Evolutionary conservation across 2,329 filamentous ascomycete species (phyloP), one percentile per base, ranked within the genome.

Genomic region (Fusarium multiceps): DNA sequence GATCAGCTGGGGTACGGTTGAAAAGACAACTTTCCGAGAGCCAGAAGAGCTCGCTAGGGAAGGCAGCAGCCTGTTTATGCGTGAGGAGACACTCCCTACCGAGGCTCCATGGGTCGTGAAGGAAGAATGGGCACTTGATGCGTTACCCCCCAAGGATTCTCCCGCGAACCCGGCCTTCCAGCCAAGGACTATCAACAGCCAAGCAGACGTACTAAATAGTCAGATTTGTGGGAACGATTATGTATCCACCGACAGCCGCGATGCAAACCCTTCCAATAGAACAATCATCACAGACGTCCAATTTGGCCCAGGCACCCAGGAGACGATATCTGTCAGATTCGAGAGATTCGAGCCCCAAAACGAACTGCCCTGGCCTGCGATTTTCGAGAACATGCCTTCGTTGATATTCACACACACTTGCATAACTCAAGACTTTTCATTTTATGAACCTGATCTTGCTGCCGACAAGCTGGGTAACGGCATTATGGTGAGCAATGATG

Each of bases 361-460:
- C 25, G 55, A 51, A 14, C 46, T 59, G 13, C 41, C 65, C 18
- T 81, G 79, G 79, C 56, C 77, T 16, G 28, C 61, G 3, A 57
- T 67, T 8, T 74, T 83, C 14, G 63, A 73, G 21, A 50, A 55
- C 2, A 58, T 75, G 40, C 56, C 73, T 20, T 54, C 41, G 1
- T 27, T 83, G 9, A 30, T 67, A 8, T 83, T 83, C 46, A 74
- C 76, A 12, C 80, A 81, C 43, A 71, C 71, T 4, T 82, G 79
- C 57, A 73, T 74, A n/a, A 67, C 74, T 12, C 59, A 69, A n/a
- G 78, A 81, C 54, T 78, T 82, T 23, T n/a, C 40, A n/a, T 55
- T 67, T n/a, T 25, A 56, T 34, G 27, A 54, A 50, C n/a, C 18
- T 10, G 16, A 13, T 40, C 14, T 76, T 7, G 45, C 57, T 25